Conservation (phyloP, 2,329 filamentous ascomycete species). For the Aspergillus pseudoviridinutans region DNA sequence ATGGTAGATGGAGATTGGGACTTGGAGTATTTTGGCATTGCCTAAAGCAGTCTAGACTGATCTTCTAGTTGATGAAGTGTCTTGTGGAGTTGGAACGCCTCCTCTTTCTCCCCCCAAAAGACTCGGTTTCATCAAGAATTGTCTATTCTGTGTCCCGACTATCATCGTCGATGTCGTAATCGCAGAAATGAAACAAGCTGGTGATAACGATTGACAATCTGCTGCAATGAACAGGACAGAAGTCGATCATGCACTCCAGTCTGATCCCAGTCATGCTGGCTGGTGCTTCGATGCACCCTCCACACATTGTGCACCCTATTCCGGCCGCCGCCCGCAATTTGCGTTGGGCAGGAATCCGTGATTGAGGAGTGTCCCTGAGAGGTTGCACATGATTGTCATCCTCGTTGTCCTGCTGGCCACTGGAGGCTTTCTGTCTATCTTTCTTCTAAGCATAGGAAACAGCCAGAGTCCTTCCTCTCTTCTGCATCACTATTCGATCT, state of each 20-base stretch:
- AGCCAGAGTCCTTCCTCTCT: neutral
- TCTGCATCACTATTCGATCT: neutral
- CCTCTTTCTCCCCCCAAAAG: neutral
- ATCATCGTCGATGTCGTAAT: neutral
- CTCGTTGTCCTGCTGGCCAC: neutral
- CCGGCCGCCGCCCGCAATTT: constrained; percentile 15
- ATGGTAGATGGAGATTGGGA: neutral
- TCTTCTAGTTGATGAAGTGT: neutral
- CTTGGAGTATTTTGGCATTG: too few species aligned
- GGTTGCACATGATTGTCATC: neutral
- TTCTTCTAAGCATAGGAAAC: constrained; percentile 8
- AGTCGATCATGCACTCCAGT: neutral
- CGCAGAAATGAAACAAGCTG: neutral
- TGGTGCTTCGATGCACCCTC: constrained; percentile 18
- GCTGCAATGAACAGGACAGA: neutral
- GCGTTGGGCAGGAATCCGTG: constrained; percentile 28
- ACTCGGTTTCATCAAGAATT: neutral
- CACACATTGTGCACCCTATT: constrained; percentile 21
- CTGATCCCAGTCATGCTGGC: constrained; percentile 8
- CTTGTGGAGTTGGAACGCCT: neutral
- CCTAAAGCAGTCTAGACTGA: neutral
- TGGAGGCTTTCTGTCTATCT: constrained; percentile 13
- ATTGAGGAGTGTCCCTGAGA: constrained; percentile 6
- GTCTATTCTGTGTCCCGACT: neutral
- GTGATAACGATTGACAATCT: neutral